Evolutionary conservation across 2,329 filamentous ascomycete species (phyloP), one percentile per base, ranked within the genome.

Genomic region (Chrysoporthe austroafricana): DNA sequence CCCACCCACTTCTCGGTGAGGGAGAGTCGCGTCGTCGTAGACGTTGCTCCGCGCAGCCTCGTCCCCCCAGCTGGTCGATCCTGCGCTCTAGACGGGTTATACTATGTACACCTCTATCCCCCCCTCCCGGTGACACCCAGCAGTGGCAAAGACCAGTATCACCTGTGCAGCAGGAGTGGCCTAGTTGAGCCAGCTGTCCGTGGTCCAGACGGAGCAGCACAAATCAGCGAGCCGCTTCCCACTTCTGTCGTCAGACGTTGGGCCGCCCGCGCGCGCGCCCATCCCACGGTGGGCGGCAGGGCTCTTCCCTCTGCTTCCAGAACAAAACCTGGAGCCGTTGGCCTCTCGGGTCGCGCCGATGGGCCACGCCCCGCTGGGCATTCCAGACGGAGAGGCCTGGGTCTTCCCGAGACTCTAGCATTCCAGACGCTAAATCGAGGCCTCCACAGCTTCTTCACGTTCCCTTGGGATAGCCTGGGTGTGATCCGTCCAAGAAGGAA

Each of bases 321-420:
- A 54, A 34, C 50, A 54, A 26, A 11, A 54, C 9, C 26, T 32
- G 26, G 13, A 54, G 50, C 14, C 21, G 63, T 59, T 63, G 63
- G 63, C 66, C 63, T 68, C 58, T 62, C 63, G 66, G 66, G 44
- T 68, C 63, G 66, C 52, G 36, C 63, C 63, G 50, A 54, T 57
- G 43, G 43, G 42, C 16, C 57, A 21, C 42, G 43, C 63, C 56
- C 42, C 42, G n/a, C 18, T 44, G 59, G 18, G 43, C 52, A 66
- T 34, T 52, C n/a, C 63, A 52, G n/a, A n/a, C 4, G 13, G 11
- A 26, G 26, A 32, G 8, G 32, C 11, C 48, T 62, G 44, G 44
- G 36, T 56, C 36, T 52, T 32, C 48, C 48, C 48, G 48, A 52
- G 48, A 52, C 48, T 52, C 21, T 26, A 13, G 48, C 48, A 32